phyloP scores from a whole-genome alignment of 2,329 filamentous ascomycete species.

The Exserohilum rostratum region DNA sequence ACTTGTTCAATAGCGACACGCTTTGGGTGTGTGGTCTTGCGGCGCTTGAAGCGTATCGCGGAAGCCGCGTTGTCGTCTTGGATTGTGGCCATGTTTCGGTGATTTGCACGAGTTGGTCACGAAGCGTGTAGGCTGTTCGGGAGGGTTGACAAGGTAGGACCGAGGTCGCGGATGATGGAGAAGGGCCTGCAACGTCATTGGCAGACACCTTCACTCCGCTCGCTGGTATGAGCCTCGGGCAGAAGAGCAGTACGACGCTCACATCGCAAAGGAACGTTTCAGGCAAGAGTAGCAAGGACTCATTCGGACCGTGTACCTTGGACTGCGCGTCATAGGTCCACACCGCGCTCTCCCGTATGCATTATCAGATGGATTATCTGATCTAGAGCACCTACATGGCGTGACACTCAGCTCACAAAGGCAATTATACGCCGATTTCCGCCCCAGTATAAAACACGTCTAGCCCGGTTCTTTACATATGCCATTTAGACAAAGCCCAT shows the following conservation, averaged over 20 bases:
- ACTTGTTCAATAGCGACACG: conserved; percentile 26
- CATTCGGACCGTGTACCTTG: background rate
- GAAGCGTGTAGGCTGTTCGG: background rate
- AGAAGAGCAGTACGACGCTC: background rate
- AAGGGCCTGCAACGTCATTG: conserved; percentile 7
- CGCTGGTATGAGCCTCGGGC: background rate
- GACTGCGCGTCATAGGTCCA: background rate
- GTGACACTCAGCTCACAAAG: conserved; percentile 36
- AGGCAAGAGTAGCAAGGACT: background rate
- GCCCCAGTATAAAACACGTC: background rate
- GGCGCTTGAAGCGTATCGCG: conserved; percentile 40
- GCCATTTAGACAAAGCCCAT: background rate
- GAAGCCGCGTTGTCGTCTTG: conserved; percentile 23
- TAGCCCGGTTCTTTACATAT: background rate
- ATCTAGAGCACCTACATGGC: conserved; percentile 23
- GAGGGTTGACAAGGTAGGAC: background rate
- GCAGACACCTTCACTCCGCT: background rate
- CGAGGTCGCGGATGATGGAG: conserved; percentile 5
- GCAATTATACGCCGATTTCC: conserved; percentile 4
- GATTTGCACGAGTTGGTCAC: conserved; percentile 2
- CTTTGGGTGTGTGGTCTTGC: conserved; percentile 37
- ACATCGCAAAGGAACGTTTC: background rate
- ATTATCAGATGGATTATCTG: conserved; percentile 5
- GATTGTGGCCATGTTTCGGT: conserved; percentile 19
- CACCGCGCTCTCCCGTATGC: background rate